Base-by-base conservation (phyloP, 2,329 filamentous ascomycete genomes). In the Pseudopyricularia cyperi region DNA sequence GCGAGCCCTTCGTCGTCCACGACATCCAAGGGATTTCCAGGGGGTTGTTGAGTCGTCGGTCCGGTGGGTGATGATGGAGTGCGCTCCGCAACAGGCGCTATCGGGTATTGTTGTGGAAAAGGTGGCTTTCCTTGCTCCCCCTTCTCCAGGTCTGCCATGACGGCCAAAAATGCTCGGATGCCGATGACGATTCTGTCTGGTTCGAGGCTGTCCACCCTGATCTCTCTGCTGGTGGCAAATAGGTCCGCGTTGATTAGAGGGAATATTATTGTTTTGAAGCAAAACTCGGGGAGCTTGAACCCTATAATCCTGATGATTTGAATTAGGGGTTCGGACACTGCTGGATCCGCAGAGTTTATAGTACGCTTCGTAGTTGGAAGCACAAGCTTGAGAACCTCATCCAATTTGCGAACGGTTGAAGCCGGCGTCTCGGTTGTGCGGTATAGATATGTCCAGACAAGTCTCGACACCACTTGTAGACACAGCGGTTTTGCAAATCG, bases 151-250 rank as follows among this genome's bases (percentile, higher is more conserved):
- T 98, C 93, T 0, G 86, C 79, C 80, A 98, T 91, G 58, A 97
- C 89, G 32, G 86, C 87, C 28, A 98, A 74, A 63, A 97, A 98
- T 3, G 93, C 87, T 56, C 89, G 81, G 56, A 98, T 98, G 3
- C 90, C 93, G 59, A 98, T 87, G n/a, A 97, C 91, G 70, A 96
- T 95, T 60, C 88, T 85, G 63, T 98, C 94, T 0, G 94, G 93
- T 56, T 98, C 93, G 55, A 98, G 76, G 62, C 94, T 88, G 62
- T 97, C 93, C 28, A 96, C 86, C 62, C 82, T 89, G 42, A 93
- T 70, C 46, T 95, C 87, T 60, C 83, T 76, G 57, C 87, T 72
- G 17, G 82, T 80, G 28, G 79, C 75, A 63, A 96, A 93, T n/a
- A 89, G 72, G 51, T 96, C 91, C 1, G 89, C 89, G 63, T 95